Conservation (phyloP, 495 filamentous ascomycete genomes). For the Penicillium coprophilum region DNA sequence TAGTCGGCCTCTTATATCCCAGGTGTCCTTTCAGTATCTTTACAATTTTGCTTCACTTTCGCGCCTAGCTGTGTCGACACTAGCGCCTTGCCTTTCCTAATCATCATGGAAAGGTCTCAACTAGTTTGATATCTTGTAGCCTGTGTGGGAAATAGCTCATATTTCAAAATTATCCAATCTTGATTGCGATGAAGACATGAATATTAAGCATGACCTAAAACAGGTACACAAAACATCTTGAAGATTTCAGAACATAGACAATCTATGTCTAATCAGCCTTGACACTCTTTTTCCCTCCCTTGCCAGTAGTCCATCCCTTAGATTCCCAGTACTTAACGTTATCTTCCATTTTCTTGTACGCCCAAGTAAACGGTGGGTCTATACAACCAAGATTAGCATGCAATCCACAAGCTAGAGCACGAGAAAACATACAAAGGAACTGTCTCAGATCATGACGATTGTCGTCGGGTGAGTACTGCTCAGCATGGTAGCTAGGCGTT, state of each 20-base stretch:
- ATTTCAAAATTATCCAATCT: neutral
- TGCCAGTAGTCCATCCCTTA: constrained; percentile 39
- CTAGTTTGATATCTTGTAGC: neutral
- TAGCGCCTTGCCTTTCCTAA: too few species aligned
- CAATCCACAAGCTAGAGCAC: neutral
- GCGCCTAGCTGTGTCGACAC: neutral
- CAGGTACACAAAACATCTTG: neutral
- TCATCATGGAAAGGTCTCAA: neutral
- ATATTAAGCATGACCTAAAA: neutral
- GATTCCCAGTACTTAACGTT: constrained; percentile 42
- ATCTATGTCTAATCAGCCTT: constrained; percentile 33
- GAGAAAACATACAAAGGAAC: constrained; percentile 43
- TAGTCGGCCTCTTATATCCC: too few species aligned
- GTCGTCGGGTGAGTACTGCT: constrained; percentile 62
- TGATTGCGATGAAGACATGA: neutral
- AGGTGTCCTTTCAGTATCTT: neutral
- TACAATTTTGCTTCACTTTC: neutral
- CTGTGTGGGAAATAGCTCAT: too few species aligned
- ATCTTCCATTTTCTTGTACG: constrained; percentile 45
- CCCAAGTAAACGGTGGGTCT: constrained; percentile 43
- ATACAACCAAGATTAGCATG: neutral
- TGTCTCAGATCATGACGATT: constrained; percentile 68
- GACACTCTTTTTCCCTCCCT: constrained; percentile 43
- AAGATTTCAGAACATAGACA: neutral
- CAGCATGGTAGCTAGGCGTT: constrained; percentile 59